These are phyloP conservation scores for Hygrophorus pudorinus DNA, from an alignment of 768 basidiomycete genomes.

Conservation along the genomic window DNA sequence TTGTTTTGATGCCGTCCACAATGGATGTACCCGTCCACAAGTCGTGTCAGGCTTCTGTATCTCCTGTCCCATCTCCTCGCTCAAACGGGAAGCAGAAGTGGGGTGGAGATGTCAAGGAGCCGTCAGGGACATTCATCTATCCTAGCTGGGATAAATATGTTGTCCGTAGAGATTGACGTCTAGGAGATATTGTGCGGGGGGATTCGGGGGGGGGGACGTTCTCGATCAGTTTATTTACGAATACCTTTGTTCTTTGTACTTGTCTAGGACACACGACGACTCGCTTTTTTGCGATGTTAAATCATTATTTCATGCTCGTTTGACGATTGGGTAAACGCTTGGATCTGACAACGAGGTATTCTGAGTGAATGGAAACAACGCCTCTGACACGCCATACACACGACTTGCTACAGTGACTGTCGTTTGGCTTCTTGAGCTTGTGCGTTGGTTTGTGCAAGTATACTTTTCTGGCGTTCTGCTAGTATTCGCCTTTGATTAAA, in stretches of 20 bases:
- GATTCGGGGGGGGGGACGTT: no score
- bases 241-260: no score
- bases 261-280: no score
- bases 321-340: no score
- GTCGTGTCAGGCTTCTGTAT: background rate
- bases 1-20: constrained; percentile 35
- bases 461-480: constrained; percentile 67
- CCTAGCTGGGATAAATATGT: constrained; percentile 62
- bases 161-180: constrained; percentile 25
- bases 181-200: background rate
- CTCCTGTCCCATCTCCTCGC: constrained; percentile 8
- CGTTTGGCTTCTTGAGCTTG: background rate
- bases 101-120: constrained; percentile 19
- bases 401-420: background rate
- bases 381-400: background rate
- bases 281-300: no score
- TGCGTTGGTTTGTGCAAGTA: constrained; percentile 23
- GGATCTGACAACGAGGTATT: no score
- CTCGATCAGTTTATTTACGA: no score
- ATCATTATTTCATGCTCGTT: no score
- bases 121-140: constrained; percentile 37
- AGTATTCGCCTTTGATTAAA: constrained; percentile 87
- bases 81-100: constrained; percentile 11
- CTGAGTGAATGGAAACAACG: no score
- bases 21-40: constrained; percentile 13